These are phyloP conservation scores for Rosa multiflora DNA, from an alignment of 306 rosid genomes.

Conservation along the genomic window DNA sequence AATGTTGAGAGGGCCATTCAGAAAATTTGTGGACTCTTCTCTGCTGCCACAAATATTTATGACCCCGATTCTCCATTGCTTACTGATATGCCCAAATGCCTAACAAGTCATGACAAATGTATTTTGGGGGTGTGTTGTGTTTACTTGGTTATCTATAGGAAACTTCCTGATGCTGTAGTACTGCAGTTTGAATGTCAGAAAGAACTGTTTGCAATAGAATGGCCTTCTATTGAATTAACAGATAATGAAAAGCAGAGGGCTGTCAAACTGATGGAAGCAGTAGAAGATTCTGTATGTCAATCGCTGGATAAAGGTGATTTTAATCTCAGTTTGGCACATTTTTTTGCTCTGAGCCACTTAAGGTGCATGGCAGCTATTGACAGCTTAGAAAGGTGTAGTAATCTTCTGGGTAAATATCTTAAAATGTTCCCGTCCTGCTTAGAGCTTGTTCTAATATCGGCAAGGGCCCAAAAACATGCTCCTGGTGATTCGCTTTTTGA, in stretches of 20 bases:
- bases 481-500: constrained; percentile 32
- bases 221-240: constrained; percentile 56
- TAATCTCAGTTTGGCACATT: constrained; percentile 54
- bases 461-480: constrained; percentile 44
- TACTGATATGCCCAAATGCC: constrained; percentile 66
- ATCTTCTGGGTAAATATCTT: constrained; percentile 64
- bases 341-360: constrained; percentile 75
- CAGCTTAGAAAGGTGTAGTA: constrained; percentile 44
- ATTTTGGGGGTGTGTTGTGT: constrained; percentile 88
- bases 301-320: constrained; percentile 41
- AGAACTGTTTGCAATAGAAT: constrained; percentile 68
- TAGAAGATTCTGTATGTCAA: constrained; percentile 56
- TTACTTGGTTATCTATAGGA: constrained; percentile 92
- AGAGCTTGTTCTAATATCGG: constrained; percentile 63
- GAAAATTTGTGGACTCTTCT: constrained; percentile 51
- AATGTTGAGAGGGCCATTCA: constrained; percentile 73
- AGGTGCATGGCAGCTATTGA: constrained; percentile 74
- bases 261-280: constrained; percentile 57
- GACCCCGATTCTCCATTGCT: constrained; percentile 48
- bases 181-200: constrained; percentile 85
- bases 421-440: constrained; percentile 68
- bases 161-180: constrained; percentile 73
- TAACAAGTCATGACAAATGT: constrained; percentile 87
- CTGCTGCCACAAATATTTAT: constrained; percentile 38
- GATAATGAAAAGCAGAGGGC: constrained; percentile 71